Conservation (phyloP, 106 monocot species). For the Allium cepa region DNA sequence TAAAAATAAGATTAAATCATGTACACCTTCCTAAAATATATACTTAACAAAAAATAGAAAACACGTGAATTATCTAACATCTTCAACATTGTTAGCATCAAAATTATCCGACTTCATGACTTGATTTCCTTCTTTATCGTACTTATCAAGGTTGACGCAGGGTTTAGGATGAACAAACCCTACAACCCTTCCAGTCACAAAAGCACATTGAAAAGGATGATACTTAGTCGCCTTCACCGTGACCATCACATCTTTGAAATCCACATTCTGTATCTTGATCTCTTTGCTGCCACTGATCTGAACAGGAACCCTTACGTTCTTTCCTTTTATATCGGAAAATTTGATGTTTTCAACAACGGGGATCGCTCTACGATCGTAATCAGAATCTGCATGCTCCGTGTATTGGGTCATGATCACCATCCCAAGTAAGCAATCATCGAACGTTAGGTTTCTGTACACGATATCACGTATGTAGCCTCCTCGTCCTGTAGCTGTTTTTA, state of each 20-base stretch:
- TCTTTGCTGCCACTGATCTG: constrained; percentile 47
- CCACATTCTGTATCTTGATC: constrained; percentile 39
- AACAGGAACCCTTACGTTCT: constrained; percentile 41
- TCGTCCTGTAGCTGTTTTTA: constrained; percentile 60
- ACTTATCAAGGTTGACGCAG: constrained; percentile 51
- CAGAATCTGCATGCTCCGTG: constrained; percentile 49
- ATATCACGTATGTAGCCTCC: constrained; percentile 57
- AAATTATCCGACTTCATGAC: constrained; percentile 21
- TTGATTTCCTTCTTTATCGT: constrained; percentile 37
- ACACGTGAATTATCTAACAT: background rate
- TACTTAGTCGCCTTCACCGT: constrained; percentile 28
- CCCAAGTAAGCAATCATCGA: constrained; percentile 31
- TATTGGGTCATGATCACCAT: constrained; percentile 57
- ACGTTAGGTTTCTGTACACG: constrained; percentile 36
- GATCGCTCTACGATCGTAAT: constrained; percentile 33
- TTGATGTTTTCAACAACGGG: constrained; percentile 33
- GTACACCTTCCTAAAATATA: too few species aligned
- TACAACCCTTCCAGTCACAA: constrained; percentile 37
- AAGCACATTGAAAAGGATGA: constrained; percentile 50
- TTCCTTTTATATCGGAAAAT: constrained; percentile 30
- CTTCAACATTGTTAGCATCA: constrained; percentile 36
- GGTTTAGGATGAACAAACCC: constrained; percentile 39
- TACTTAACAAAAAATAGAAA: background rate
- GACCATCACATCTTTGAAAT: constrained; percentile 28
- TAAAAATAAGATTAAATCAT: too few species aligned